A percentile compares a stretch with the other conserved stretches of the same genome.
phyloP scores from a whole-genome alignment of 371 early-diverging fungal genomes.

The Mortierella sp. region DNA sequence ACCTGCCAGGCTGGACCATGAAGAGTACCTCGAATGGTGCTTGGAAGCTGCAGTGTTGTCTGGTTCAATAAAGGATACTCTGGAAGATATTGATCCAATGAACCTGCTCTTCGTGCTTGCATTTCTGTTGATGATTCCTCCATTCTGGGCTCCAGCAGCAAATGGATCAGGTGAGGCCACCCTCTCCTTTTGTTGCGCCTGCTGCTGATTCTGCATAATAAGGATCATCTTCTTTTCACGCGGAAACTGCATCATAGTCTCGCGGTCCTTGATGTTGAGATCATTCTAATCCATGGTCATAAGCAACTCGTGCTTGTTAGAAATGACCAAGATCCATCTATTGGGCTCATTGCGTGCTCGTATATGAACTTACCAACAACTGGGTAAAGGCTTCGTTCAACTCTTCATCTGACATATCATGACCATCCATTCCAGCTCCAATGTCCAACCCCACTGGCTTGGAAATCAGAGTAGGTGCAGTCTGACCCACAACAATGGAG shows the following conservation, averaged over 20 bases:
- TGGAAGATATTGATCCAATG: constrained; percentile 39
- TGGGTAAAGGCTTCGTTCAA: constrained; percentile 33
- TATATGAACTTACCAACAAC: constrained; percentile 36
- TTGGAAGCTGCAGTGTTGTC: constrained; percentile 20
- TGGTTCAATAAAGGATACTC: constrained; percentile 46
- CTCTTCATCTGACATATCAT: constrained; percentile 54
- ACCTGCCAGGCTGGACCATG: constrained; percentile 53
- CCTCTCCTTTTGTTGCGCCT: constrained; percentile 20
- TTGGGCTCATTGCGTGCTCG: not conserved
- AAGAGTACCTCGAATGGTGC: constrained; percentile 47
- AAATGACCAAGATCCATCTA: no score
- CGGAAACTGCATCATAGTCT: constrained; percentile 62
- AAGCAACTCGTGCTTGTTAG: not conserved
- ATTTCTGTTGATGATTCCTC: constrained; percentile 11
- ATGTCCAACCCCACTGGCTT: constrained; percentile 24
- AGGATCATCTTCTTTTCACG: constrained; percentile 61
- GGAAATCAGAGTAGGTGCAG: constrained; percentile 31
- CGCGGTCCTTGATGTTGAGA: constrained; percentile 69
- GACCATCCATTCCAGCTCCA: constrained; percentile 12
- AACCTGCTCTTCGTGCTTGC: constrained; percentile 18
- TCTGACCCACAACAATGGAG: constrained; percentile 36
- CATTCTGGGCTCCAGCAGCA: constrained; percentile 6
- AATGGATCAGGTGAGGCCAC: constrained; percentile 41
- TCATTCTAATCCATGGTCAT: constrained; percentile 55
- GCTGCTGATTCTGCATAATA: constrained; percentile 62